Percentiles rank a stretch among this genome's conserved stretches.
phyloP scores from a whole-genome alignment of 345 rosid genomes.

The Pseudoturritis turrita region DNA sequence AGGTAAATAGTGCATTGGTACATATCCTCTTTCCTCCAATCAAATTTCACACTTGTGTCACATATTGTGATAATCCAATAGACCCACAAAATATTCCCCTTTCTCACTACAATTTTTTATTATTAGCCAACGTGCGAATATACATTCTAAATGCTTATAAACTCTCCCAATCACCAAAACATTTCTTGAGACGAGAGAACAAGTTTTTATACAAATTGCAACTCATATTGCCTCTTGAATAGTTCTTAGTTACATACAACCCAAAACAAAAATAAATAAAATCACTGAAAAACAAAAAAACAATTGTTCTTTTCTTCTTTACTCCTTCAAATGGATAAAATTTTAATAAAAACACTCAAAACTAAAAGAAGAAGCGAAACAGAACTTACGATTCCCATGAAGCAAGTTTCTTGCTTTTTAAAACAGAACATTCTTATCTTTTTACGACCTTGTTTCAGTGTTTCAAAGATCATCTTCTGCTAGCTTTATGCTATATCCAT shows the following conservation, averaged over 20 bases:
- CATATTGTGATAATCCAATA: neutral
- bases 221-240: constrained; percentile 8
- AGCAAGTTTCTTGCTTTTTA: constrained; percentile 18
- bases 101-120: neutral
- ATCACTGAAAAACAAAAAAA: neutral
- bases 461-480: constrained; percentile 51
- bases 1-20: constrained; percentile 15
- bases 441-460: neutral
- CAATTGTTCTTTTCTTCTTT: constrained; percentile 10
- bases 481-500: constrained; percentile 50
- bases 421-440: too few relatives aligned
- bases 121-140: neutral
- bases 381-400: constrained; percentile 8
- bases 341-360: constrained; percentile 6
- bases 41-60: constrained; percentile 7
- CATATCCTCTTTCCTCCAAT: constrained; percentile 24
- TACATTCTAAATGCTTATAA: neutral
- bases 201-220: constrained; percentile 26
- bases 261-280: constrained; percentile 6
- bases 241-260: constrained; percentile 22
- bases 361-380: neutral
- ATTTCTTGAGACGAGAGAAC: neutral
- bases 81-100: neutral
- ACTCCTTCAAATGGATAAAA: constrained; percentile 9
- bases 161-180: neutral